Evolutionary conservation across 768 basidiomycete species (phyloP).

Genomic region (Kwoniella botswanensis): DNA sequence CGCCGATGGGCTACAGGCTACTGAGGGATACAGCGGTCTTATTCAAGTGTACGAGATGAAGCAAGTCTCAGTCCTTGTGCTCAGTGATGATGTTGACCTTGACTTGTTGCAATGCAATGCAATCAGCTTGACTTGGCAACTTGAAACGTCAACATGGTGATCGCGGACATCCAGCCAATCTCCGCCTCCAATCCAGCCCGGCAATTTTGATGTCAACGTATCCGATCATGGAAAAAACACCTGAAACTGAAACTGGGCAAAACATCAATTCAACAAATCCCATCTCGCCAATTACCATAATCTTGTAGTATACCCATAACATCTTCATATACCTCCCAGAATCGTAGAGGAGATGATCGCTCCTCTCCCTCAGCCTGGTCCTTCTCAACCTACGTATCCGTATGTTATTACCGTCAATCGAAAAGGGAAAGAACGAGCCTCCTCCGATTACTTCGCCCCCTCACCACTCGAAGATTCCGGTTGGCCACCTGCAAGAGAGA

Average conservation of each 20-base stretch:
- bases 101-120: neutral
- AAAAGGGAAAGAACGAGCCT: conserved; percentile 20
- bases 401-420: neutral
- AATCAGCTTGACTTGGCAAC: neutral
- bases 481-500: conserved; percentile 37
- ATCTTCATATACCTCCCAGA: neutral
- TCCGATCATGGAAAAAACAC: neutral
- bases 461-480: conserved; percentile 15
- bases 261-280: conserved; percentile 4
- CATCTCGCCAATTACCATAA: neutral
- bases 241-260: neutral
- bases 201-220: conserved; percentile 1
- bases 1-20: neutral
- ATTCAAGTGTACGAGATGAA: neutral
- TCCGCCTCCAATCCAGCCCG: neutral
- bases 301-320: neutral
- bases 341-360: neutral
- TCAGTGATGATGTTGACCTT: neutral
- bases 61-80: neutral
- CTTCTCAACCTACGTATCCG: conserved; percentile 1
- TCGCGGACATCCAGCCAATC: neutral
- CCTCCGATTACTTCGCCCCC: neutral
- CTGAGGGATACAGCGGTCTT: too few relatives aligned
- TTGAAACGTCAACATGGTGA: conserved; percentile 8
- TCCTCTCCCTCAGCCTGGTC: neutral